Percentiles rank a stretch among this genome's conserved stretches.
Evolutionary conservation across 164 flowering plant species (phyloP).

Genomic region (Macadamia integrifolia): DNA sequence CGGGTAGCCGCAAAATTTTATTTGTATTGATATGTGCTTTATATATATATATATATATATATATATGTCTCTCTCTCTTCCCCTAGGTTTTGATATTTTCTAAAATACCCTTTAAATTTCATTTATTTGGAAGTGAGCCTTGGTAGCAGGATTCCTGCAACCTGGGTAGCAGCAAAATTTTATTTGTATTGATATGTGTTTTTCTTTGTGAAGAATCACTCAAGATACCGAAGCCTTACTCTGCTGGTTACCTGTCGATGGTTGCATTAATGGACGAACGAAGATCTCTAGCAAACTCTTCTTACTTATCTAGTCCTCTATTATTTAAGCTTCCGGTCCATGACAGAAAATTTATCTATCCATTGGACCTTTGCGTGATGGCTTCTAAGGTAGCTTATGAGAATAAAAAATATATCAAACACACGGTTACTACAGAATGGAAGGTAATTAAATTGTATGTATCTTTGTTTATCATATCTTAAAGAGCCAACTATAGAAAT

Average conservation of each 20-base stretch:
- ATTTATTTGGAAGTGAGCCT: too few species aligned
- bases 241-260: slow-evolving; percentile 10
- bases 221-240: slow-evolving; percentile 9
- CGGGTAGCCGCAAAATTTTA: too few species aligned
- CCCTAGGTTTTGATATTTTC: too few species aligned
- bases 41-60: too few species aligned
- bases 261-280: slow-evolving; percentile 13
- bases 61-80: too few species aligned
- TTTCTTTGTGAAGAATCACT: slow-evolving; percentile 8
- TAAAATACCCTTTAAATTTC: too few species aligned
- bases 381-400: slow-evolving; percentile 47
- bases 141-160: too few species aligned
- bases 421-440: slow-evolving; percentile 21
- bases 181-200: not conserved
- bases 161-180: too few species aligned
- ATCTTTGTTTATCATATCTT: not conserved
- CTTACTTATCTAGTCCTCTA: not conserved
- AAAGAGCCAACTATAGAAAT: too few species aligned
- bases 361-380: slow-evolving; percentile 31
- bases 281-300: slow-evolving; percentile 10
- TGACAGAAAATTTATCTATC: not conserved
- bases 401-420: slow-evolving; percentile 25
- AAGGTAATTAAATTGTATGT: slow-evolving; percentile 20
- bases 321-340: not conserved
- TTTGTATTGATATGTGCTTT: not conserved